Evolutionary conservation across 176 grass and related monocot species (phyloP).

Genomic region (Chloris gayana): DNA sequence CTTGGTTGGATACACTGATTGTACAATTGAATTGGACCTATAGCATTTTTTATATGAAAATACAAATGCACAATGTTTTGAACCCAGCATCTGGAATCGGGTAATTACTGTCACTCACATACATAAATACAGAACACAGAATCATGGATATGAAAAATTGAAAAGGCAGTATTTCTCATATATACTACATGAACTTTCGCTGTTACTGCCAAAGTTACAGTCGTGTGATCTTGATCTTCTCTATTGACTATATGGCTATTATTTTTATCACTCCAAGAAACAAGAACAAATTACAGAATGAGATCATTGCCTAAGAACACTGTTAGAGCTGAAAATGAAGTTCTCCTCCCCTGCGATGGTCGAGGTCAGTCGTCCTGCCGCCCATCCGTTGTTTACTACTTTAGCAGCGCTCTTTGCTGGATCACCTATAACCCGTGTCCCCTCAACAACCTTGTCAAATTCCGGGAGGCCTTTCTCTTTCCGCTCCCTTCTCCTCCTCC

Average conservation of each 20-base stretch:
- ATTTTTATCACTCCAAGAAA: slow-evolving; percentile 33
- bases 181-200: not conserved
- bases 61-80: not conserved
- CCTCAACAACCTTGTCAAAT: slow-evolving; percentile 54
- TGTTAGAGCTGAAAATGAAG: slow-evolving; percentile 85
- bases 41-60: too few species aligned
- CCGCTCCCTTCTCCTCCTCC: slow-evolving; percentile 72
- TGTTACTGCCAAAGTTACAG: slow-evolving; percentile 2
- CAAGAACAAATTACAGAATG: slow-evolving; percentile 9
- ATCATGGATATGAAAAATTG: not conserved
- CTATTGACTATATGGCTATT: slow-evolving; percentile 25
- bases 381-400: slow-evolving; percentile 92
- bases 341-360: slow-evolving; percentile 79
- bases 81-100: slow-evolving; percentile 5
- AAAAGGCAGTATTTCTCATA: not conserved
- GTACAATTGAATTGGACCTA: too few species aligned
- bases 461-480: slow-evolving; percentile 67
- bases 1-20: too few species aligned
- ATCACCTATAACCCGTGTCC: slow-evolving; percentile 59
- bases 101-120: not conserved
- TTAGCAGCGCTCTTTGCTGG: slow-evolving; percentile 51
- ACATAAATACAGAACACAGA: slow-evolving; percentile 28
- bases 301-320: slow-evolving; percentile 84
- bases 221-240: slow-evolving; percentile 16
- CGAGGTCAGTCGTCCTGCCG: slow-evolving; percentile 72